Base-by-base conservation (phyloP, 2,329 filamentous ascomycete species). In the Akanthomyces muscarius region DNA sequence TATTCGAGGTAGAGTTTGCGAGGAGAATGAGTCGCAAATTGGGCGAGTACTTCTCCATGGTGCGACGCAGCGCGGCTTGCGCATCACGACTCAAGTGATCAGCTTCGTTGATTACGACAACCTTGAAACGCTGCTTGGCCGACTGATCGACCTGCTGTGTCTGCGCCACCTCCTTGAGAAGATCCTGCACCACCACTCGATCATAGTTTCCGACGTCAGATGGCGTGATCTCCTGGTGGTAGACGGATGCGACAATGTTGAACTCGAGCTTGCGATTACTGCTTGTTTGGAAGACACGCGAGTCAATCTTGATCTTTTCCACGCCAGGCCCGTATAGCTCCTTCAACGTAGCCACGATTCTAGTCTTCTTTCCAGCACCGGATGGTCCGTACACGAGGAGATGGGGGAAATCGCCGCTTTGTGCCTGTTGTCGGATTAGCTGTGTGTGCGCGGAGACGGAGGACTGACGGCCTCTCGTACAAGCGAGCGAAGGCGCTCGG, bases 231-330 rank as follows among this genome's bases (percentile, higher is more conserved):
- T 99, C 95, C 70, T 99, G 88, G 76, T 99, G 95, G 78, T 99
- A 99, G 67, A 97, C 88, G 0, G 94, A 98, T 51, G 93, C 88
- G 61, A 99, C 95, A 67, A 99, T 96, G 79, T 97, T 99, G 85
- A 99, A 99, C 78, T 99, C 95, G 70, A 99, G 89, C 78, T 99
- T 99, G 74, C 95, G 92, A 76, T 97, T 98, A 72, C 89, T 90
- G 25, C 87, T 93, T 1, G 95, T 98, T 77, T 97, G 93, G 80
- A 99, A 99, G 64, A 97, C 90, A 67, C 95, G 90, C 14, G 92
- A 91, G 74, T 99, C 95, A 77, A 99, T 98, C 80, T 98, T 98
- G 83, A 99, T 99, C 83, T 97, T 98, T 73, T 99, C 96, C n/a
- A 97, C 95, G 50, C 95, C 94, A 0, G 94, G 89, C 0, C 95